phyloP scores from a whole-genome alignment of 192 early-diverging fungal genomes.

The Coemansia sp. region DNA sequence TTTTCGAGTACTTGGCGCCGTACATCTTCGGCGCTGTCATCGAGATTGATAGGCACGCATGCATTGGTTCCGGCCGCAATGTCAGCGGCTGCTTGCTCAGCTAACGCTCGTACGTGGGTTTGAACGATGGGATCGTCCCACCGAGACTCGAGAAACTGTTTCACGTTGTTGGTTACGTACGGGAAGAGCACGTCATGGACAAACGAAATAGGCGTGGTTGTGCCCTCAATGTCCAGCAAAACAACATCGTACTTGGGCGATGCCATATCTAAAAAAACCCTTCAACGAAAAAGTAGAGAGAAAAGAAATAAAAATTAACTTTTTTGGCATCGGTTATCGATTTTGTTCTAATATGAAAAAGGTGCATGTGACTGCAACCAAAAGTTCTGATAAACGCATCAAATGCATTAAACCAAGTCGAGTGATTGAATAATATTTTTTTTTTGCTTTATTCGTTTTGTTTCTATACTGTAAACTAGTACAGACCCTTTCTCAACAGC shows the following conservation, averaged over 20 bases:
- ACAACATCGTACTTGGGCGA: conserved; percentile 30
- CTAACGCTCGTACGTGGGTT: conserved; percentile 55
- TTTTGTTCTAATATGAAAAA: not conserved
- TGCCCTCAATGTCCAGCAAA: conserved; percentile 92
- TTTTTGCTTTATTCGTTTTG: not conserved
- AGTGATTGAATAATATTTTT: not conserved
- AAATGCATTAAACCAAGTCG: not conserved
- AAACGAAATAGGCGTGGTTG: conserved; percentile 95
- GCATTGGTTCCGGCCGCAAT: conserved; percentile 4
- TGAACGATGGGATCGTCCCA: conserved; percentile 54
- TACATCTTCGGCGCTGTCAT: conserved; percentile 14
- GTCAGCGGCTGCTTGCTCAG: conserved; percentile 54
- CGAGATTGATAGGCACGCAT: conserved; percentile 24
- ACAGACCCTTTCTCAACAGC: too few species aligned
- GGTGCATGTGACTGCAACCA: not conserved
- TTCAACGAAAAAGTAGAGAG: not conserved
- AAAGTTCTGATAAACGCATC: not conserved
- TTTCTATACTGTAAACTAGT: not conserved
- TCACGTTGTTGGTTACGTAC: conserved; percentile 66
- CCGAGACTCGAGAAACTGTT: conserved; percentile 64
- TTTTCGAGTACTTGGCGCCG: conserved; percentile 49
- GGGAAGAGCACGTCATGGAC: conserved; percentile 94
- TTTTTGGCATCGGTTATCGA: not conserved
- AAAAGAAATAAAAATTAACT: not conserved
- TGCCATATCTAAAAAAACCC: not conserved